Base-by-base conservation (phyloP, 495 filamentous ascomycete species). In the Xeromyces bisporus region DNA sequence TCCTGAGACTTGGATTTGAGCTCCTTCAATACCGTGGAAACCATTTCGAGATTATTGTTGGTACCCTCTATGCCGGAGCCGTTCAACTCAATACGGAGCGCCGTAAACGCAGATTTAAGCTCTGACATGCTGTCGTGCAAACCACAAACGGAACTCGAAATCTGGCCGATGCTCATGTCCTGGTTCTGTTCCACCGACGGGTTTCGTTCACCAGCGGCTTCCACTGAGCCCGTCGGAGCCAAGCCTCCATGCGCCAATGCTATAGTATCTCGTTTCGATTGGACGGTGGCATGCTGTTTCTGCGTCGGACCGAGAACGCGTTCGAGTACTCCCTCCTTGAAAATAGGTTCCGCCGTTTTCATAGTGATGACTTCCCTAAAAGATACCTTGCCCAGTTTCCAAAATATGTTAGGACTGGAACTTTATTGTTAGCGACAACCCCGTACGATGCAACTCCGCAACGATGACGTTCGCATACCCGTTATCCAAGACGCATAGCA, bases 341-440 rank as follows among this genome's bases (percentile, higher is more conserved):
- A 59, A 1, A 50, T 27, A 2, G 60, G 56, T 13, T 62, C 54
- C 0, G 57, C 50, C 3, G 56, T 56, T 30, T 51, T 46, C 60
- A 64, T 64, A 2, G 57, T 58, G 13, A 64, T 53, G 11, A 64
- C 56, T 16, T 64, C 60, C 29, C 58, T 46, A 36, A 59, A 60
- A 0, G 60, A 52, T 1, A 64, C 46, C 29, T 60, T 62, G 9
- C 53, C 48, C 27, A 64, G 42, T 31, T 60, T 64, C 60, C 60
- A 64, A 16, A 64, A 48, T 5, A 62, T 44, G 31, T 59, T 60
- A 8, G 53, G 44, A 5, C 58, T 64, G 23, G 6, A 11, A 1
- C 3, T 18, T 25, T 23, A 23, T 23, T 23, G 10, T 6, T 23
- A 10, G 21, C 21, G 10, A 23, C 10, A 10, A 6, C 6, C 21